Conservation (phyloP, 441 rosid genomes). For the Croton laevigatus region DNA sequence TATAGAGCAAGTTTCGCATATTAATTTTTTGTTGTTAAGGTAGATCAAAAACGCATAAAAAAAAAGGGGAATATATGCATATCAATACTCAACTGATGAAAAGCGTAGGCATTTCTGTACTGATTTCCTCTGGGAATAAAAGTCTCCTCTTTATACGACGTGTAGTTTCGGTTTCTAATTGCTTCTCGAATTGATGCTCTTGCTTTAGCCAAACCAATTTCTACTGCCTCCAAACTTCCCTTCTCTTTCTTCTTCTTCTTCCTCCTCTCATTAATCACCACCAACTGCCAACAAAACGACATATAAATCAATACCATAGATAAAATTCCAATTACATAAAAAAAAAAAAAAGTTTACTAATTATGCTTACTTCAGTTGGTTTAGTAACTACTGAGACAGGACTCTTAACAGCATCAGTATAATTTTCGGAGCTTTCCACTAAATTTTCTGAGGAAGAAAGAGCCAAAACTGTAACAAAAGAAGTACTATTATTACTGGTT, state of each 20-base stretch:
- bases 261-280: not conserved
- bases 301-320: not conserved
- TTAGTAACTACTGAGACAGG: not conserved
- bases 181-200: slow-evolving; percentile 60
- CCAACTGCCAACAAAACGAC: not conserved
- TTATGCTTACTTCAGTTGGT: not conserved
- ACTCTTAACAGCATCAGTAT: not conserved
- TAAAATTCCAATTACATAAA: no score
- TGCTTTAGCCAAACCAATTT: slow-evolving; percentile 48
- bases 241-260: slow-evolving; percentile 2
- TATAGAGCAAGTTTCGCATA: no score
- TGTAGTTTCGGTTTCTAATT: slow-evolving; percentile 28
- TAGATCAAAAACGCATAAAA: no score
- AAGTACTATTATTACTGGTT: not conserved
- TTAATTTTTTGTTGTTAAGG: no score
- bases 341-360: not conserved
- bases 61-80: not conserved
- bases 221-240: slow-evolving; percentile 35
- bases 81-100: slow-evolving; percentile 56
- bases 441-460: not conserved
- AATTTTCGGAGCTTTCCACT: not conserved
- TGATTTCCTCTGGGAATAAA: slow-evolving; percentile 44
- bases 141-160: slow-evolving; percentile 31
- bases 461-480: not conserved
- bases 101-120: slow-evolving; percentile 57